Base-by-base conservation (phyloP, 2,329 filamentous ascomycete genomes). In the Nothopassalora personata region DNA sequence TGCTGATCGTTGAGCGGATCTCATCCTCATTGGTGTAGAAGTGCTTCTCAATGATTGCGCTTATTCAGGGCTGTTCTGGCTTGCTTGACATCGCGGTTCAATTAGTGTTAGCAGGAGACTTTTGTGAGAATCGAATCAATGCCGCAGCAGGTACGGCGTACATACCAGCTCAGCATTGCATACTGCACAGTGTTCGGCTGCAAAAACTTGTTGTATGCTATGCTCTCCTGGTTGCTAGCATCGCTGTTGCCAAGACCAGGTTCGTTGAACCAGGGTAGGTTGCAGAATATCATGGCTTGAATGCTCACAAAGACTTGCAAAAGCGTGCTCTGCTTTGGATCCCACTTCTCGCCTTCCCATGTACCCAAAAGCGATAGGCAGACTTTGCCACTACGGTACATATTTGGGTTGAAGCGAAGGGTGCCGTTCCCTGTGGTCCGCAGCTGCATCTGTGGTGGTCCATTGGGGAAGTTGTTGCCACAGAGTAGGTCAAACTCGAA, bases 331-430 rank as follows among this genome's bases (percentile, higher is more conserved):
- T 81, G 60, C 82, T 78, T 62, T 82, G 57, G 8, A 82, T 71
- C 9, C 69, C 66, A 2, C 75, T 72, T 13, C 74, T 67, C 82
- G 0, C 79, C 76, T 56, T 80, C 76, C 83, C 83, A 85, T 4
- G 83, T 85, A 5, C 81, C 81, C 3, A 85, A 70, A 27, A 85
- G 68, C 61, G 79, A 81, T 8, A 85, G 71, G 62, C 83, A 85
- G 28, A 84, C 82, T 63, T 80, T 83, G n/a, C 83, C 82, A 57
- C 83, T 75, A 56, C 83, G 79, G 66, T 84, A 85, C 2, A 86
- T 70, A 64, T 86, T 86, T 0, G 83, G 83, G 63, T 85, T 86
- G 34, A 85, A 83, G 81, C 28, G 71, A 63, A 61, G 74, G 63
- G 19, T 63, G 13, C 81, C 81, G 80, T 77, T 77, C 2, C 72